Evolutionary conservation across 1,139 yeast species (phyloP).

Genomic region (Blastobotrys raffinosifermentans): DNA sequence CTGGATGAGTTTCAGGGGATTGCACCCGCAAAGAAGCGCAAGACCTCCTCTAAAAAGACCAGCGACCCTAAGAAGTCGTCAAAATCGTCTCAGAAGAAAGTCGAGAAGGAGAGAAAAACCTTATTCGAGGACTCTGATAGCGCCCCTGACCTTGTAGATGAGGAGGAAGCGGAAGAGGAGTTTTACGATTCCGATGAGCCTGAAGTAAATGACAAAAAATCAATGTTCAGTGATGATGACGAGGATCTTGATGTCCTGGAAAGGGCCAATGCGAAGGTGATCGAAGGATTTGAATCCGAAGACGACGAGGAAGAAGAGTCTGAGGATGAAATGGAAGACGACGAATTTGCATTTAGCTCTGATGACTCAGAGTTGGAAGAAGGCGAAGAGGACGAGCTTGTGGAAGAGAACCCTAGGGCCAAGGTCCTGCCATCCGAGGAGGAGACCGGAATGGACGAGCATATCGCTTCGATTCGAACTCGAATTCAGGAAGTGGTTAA

Average conservation of each 20-base stretch:
- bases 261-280: slow-evolving; percentile 82
- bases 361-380: slow-evolving; percentile 22
- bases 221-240: slow-evolving; percentile 84
- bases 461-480: slow-evolving; percentile 77
- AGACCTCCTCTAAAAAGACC: slow-evolving; percentile 22
- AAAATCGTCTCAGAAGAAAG: slow-evolving; percentile 24
- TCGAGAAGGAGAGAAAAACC: slow-evolving; percentile 67
- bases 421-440: slow-evolving; percentile 43
- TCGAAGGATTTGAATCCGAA: slow-evolving; percentile 65
- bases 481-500: slow-evolving; percentile 94
- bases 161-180: slow-evolving; percentile 39
- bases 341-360: slow-evolving; percentile 12
- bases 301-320: slow-evolving; percentile 37
- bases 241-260: slow-evolving; percentile 75
- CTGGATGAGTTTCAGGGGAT: slow-evolving; percentile 69
- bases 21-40: slow-evolving; percentile 28
- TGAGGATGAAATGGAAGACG: slow-evolving; percentile 22
- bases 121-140: slow-evolving; percentile 69
- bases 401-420: slow-evolving; percentile 28
- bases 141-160: slow-evolving; percentile 29
- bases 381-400: slow-evolving; percentile 25
- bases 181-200: slow-evolving; percentile 51
- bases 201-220: slow-evolving; percentile 49
- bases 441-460: slow-evolving; percentile 52
- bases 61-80: slow-evolving; percentile 24